These are phyloP conservation scores for Sugiyamaella novakii DNA, from an alignment of 1,139 yeast species.

Conservation along the genomic window DNA sequence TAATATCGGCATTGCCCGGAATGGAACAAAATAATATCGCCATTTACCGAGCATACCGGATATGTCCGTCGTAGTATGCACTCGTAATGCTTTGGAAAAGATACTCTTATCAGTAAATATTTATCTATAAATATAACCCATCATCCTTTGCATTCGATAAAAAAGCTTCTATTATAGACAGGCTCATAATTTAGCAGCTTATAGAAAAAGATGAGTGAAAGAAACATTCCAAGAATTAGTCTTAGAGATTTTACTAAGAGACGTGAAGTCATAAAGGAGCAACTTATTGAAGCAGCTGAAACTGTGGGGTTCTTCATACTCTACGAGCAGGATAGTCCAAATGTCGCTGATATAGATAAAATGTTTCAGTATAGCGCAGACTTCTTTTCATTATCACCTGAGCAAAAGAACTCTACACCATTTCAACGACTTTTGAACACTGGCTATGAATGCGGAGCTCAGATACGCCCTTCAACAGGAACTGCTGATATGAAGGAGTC, in stretches of 20 bases:
- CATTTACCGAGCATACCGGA: too few species aligned
- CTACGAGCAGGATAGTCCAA: slow-evolving; percentile 17
- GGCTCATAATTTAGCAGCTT: too few species aligned
- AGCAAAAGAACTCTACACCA: slow-evolving; percentile 13
- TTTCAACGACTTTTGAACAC: slow-evolving; percentile 8
- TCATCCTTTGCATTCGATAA: too few species aligned
- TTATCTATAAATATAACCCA: too few species aligned
- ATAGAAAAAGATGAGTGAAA: too few species aligned
- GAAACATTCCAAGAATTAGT: background rate
- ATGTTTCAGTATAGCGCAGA: slow-evolving; percentile 11
- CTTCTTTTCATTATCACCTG: slow-evolving; percentile 17
- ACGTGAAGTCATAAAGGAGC: background rate
- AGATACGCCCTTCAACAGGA: slow-evolving; percentile 2
- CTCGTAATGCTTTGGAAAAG: too few species aligned
- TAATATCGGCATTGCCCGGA: too few species aligned
- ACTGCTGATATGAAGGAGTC: slow-evolving; percentile 20
- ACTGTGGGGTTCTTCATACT: slow-evolving; percentile 17
- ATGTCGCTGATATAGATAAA: slow-evolving; percentile 11
- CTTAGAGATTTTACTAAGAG: background rate
- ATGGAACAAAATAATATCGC: too few species aligned
- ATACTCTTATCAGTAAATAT: too few species aligned
- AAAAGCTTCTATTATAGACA: too few species aligned
- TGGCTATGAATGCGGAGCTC: background rate
- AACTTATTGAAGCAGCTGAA: slow-evolving; percentile 14
- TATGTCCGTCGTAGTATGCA: too few species aligned